Evolutionary conservation across 2,329 filamentous ascomycete genomes (phyloP).

Genomic region (Colletotrichum tamarilloi): DNA sequence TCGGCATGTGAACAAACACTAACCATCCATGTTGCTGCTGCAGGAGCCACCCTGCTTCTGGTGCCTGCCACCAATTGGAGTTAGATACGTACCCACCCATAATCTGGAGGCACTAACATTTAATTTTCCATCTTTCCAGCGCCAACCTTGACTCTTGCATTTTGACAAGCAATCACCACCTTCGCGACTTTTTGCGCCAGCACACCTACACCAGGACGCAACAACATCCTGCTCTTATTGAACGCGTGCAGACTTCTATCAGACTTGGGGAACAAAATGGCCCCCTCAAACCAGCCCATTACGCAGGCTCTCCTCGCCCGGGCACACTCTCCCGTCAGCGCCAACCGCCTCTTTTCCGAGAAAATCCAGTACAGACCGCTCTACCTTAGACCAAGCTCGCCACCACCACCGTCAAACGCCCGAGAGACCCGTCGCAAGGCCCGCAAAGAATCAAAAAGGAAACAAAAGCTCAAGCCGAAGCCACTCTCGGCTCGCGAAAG

Average conservation of each 20-base stretch:
- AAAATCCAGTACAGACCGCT: slow-evolving; percentile 87
- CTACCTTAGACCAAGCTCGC: slow-evolving; percentile 80
- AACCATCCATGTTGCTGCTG: slow-evolving; percentile 16
- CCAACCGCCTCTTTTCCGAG: slow-evolving; percentile 79
- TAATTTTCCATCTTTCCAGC: slow-evolving; percentile 24
- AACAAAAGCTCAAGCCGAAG: slow-evolving; percentile 62
- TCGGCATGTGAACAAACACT: slow-evolving; percentile 32
- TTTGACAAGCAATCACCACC: background rate
- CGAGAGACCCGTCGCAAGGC: slow-evolving; percentile 67
- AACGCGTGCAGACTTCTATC: background rate
- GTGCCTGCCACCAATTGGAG: background rate
- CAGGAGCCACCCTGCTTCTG: slow-evolving; percentile 3
- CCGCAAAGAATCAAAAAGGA: slow-evolving; percentile 56
- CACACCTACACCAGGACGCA: background rate
- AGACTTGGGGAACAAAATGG: slow-evolving; percentile 42
- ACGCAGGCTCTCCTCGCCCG: slow-evolving; percentile 77
- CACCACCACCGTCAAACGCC: slow-evolving; percentile 66
- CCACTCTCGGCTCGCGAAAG: slow-evolving; percentile 86
- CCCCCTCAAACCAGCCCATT: slow-evolving; percentile 49
- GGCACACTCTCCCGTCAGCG: slow-evolving; percentile 81
- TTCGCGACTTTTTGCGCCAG: background rate
- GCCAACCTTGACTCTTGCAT: background rate
- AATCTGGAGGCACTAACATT: slow-evolving; percentile 37
- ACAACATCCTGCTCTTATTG: background rate
- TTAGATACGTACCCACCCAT: slow-evolving; percentile 8